Evolutionary conservation across 192 early-diverging fungal genomes (phyloP).

Genomic region (Mortierella antarctica): DNA sequence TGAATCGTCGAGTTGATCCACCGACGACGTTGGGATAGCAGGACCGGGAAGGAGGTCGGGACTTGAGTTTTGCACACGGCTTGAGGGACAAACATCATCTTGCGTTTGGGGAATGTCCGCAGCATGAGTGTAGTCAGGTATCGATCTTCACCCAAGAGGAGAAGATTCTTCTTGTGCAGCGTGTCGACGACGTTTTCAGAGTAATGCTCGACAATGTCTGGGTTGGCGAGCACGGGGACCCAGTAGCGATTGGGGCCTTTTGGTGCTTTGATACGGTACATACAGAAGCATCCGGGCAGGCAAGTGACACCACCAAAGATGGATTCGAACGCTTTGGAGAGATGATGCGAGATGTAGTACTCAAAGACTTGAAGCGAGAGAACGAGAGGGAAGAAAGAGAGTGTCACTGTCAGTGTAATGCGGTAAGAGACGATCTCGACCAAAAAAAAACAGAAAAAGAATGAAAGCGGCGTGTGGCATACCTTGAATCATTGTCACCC

Average conservation of each 20-base stretch:
- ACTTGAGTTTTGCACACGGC: constrained; percentile 94
- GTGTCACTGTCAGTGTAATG: constrained; percentile 2
- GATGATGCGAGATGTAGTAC: constrained; percentile 80
- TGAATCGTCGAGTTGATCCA: constrained; percentile 98
- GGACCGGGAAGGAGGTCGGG: constrained; percentile 85
- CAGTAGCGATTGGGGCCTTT: constrained; percentile 81
- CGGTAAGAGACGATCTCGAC: background rate
- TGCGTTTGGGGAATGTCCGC: constrained; percentile 88
- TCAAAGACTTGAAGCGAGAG: constrained; percentile 59
- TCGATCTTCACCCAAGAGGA: constrained; percentile 91
- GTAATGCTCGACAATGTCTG: constrained; percentile 86
- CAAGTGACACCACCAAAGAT: constrained; percentile 86
- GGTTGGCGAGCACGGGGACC: constrained; percentile 83
- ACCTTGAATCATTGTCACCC: constrained; percentile 75
- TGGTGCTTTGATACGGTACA: constrained; percentile 85
- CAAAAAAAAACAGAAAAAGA: background rate
- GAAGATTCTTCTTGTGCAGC: constrained; percentile 91
- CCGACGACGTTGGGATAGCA: constrained; percentile 87
- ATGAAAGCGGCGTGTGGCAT: background rate
- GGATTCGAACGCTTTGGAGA: constrained; percentile 82
- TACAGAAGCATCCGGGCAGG: constrained; percentile 84
- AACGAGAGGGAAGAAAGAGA: constrained; percentile 13
- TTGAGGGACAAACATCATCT: constrained; percentile 91
- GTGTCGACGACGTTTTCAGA: constrained; percentile 85
- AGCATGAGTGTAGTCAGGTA: constrained; percentile 94